A percentile compares a stretch with the other conserved stretches of the same genome.
Evolutionary conservation across 1,284 basidiomycete species (phyloP).

Genomic region (Malassezia japonica): DNA sequence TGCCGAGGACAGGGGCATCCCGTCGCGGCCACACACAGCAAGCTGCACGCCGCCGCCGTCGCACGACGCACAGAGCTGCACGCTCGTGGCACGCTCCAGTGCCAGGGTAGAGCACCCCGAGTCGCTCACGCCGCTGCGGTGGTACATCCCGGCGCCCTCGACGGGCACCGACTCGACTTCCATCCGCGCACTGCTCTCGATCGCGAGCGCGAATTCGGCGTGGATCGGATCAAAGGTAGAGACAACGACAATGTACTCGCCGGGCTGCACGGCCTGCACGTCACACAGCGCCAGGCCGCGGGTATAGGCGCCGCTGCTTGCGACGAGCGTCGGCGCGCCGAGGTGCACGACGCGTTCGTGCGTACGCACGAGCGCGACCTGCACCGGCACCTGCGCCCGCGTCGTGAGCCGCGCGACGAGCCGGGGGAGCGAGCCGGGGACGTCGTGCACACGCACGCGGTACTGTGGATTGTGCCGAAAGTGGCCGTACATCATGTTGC

Average conservation of each 20-base stretch:
- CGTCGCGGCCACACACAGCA: not conserved
- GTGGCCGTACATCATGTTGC: constrained; percentile 66
- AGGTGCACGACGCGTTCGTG: constrained; percentile 2
- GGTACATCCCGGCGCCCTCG: constrained; percentile 12
- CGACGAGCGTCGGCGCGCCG: not conserved
- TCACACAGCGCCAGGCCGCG: constrained; percentile 12
- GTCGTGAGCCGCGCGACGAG: constrained; percentile 5
- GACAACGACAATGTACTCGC: constrained; percentile 4
- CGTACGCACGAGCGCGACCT: not conserved
- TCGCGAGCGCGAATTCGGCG: constrained; percentile 3
- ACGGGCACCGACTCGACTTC: not conserved
- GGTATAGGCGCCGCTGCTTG: constrained; percentile 6
- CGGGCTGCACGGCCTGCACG: constrained; percentile 8
- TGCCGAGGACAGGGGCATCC: not conserved
- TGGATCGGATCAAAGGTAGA: not conserved
- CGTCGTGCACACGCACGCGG: constrained; percentile 51
- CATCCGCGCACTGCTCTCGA: constrained; percentile 4
- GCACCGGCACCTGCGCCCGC: not conserved
- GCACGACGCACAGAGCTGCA: not conserved
- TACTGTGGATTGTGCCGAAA: constrained; percentile 90
- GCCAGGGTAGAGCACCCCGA: not conserved
- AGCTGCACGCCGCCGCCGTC: not conserved
- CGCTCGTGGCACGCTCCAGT: not conserved
- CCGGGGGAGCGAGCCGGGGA: not conserved
- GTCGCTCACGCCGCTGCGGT: not conserved